Evolutionary conservation across 2,329 filamentous ascomycete genomes (phyloP).

Genomic region (Emmonsia crescens): DNA sequence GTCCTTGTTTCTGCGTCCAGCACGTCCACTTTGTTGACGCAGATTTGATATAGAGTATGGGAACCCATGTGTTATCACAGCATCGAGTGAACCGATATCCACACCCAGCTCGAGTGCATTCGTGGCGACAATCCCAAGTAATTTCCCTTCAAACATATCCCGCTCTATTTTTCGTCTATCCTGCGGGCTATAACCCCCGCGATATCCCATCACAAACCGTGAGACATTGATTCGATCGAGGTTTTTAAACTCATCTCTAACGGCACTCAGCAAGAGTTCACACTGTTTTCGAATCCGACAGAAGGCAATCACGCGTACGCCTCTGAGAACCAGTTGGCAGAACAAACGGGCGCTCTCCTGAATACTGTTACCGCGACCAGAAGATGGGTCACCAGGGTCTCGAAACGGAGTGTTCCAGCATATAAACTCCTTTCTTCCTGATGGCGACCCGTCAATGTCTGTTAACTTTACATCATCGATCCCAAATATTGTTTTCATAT

Average conservation of each 20-base stretch:
- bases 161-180: conserved; percentile 79
- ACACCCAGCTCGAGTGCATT: conserved; percentile 88
- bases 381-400: conserved; percentile 75
- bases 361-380: conserved; percentile 72
- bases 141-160: conserved; percentile 93
- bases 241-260: conserved; percentile 63
- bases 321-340: conserved; percentile 76
- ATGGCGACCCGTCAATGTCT: conserved; percentile 87
- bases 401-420: conserved; percentile 98
- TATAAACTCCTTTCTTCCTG: conserved; percentile 84
- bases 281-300: conserved; percentile 81
- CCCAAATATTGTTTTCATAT: conserved; percentile 92
- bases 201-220: conserved; percentile 82
- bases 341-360: conserved; percentile 83
- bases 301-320: conserved; percentile 87
- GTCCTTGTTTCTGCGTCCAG: conserved; percentile 84
- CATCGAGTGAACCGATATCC: conserved; percentile 88
- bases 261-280: conserved; percentile 68
- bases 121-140: conserved; percentile 87
- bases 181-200: conserved; percentile 86
- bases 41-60: conserved; percentile 93
- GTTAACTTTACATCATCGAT: conserved; percentile 69
- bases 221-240: conserved; percentile 66
- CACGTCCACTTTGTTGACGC: conserved; percentile 86
- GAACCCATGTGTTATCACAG: conserved; percentile 87